phyloP scores from a whole-genome alignment of 78 protist species.

The Dictyostelium brefeldianum region DNA sequence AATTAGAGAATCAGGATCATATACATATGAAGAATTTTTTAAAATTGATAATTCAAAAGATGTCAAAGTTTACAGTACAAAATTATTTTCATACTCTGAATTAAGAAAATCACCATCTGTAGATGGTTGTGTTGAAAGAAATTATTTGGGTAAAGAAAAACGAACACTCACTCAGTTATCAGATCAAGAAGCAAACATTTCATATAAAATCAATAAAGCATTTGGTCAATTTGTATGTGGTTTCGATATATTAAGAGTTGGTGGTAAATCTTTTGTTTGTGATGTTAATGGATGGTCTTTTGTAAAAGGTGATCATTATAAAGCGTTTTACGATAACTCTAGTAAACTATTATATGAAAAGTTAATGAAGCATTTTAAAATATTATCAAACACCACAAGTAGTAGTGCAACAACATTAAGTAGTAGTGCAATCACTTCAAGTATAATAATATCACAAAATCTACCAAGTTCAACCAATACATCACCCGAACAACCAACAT shows the following conservation, averaged over 20 bases:
- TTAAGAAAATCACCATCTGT: conserved; percentile 96
- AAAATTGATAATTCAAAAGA: conserved; percentile 90
- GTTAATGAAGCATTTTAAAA: not conserved
- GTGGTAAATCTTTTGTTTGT: conserved; percentile 91
- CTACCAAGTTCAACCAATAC: conserved; percentile 13
- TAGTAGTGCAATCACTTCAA: not conserved
- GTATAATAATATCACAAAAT: not conserved
- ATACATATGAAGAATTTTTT: conserved; percentile 93
- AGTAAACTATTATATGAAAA: conserved; percentile 2
- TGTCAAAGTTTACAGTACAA: conserved; percentile 87
- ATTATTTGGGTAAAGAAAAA: conserved; percentile 91
- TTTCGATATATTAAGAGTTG: conserved; percentile 94
- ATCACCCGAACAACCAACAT: conserved; percentile 4
- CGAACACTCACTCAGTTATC: conserved; percentile 83
- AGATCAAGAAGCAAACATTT: conserved; percentile 27
- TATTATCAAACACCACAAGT: not conserved
- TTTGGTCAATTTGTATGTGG: conserved; percentile 95
- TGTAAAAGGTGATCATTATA: conserved; percentile 88
- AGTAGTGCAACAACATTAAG: not conserved
- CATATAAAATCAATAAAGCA: conserved; percentile 71
- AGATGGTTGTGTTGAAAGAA: conserved; percentile 96
- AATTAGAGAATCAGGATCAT: conserved; percentile 87
- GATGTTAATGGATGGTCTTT: conserved; percentile 98
- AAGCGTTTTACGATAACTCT: conserved; percentile 36
- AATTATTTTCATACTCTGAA: conserved; percentile 95